Percentiles rank a stretch among this genome's conserved stretches.
These are phyloP conservation scores for Tetradesmus obliquus DNA, from an alignment of 139 green algal genomes.

Conservation along the genomic window DNA sequence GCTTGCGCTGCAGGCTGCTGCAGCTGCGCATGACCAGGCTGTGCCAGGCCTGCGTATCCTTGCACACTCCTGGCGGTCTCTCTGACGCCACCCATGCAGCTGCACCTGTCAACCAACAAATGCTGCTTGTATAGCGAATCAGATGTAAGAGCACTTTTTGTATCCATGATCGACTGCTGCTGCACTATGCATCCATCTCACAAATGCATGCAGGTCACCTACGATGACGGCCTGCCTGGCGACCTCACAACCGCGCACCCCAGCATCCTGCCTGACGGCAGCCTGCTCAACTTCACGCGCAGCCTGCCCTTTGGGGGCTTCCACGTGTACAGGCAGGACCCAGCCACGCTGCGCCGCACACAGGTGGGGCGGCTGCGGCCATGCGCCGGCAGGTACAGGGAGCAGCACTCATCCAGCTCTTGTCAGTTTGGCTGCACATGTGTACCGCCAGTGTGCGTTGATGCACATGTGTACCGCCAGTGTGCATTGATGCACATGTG, in stretches of 20 bases:
- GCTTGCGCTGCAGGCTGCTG: background rate
- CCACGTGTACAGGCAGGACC: constrained; percentile 61
- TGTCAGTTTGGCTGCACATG: background rate
- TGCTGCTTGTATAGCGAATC: background rate
- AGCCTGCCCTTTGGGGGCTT: constrained; percentile 60
- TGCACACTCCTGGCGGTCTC: no score
- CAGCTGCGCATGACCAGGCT: background rate
- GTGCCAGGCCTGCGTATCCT: background rate
- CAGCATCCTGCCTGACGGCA: constrained; percentile 61
- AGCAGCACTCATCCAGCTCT: background rate
- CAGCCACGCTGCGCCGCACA: constrained; percentile 52
- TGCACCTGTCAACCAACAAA: no score
- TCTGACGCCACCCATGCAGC: no score
- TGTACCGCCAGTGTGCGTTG: background rate
- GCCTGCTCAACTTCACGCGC: constrained; percentile 77
- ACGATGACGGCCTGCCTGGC: constrained; percentile 59
- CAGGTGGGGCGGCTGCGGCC: background rate
- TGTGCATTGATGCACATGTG: background rate
- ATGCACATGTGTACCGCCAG: no score
- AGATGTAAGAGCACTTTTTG: background rate
- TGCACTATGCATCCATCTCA: background rate
- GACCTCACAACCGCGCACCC: constrained; percentile 82
- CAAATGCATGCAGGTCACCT: background rate
- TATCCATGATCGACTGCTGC: background rate
- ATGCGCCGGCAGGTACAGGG: background rate